These are phyloP conservation scores for Fusarium buxicola DNA, from an alignment of 2,329 filamentous ascomycete species.

Conservation along the genomic window DNA sequence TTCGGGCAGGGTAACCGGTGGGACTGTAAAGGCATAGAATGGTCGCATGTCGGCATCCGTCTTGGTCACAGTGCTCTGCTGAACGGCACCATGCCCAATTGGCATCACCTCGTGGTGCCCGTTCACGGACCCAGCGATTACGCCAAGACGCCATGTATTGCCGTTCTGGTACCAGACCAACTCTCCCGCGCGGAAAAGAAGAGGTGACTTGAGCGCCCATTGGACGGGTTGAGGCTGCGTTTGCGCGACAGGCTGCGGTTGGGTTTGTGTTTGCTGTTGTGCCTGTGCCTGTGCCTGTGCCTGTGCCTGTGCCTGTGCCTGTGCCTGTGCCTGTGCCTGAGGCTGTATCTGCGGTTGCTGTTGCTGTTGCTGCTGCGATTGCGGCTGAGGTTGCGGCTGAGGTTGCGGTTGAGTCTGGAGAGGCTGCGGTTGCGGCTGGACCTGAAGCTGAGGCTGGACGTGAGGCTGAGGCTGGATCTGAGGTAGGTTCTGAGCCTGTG, in stretches of 20 bases:
- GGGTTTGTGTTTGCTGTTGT: conserved; percentile 36
- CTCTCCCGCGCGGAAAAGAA: conserved; percentile 61
- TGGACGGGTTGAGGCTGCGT: conserved; percentile 34
- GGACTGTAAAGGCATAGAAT: conserved; percentile 64
- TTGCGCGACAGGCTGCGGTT: conserved; percentile 36
- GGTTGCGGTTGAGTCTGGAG: conserved; percentile 18
- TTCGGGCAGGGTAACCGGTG: conserved; percentile 54
- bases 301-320: conserved; percentile 19
- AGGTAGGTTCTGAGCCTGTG: conserved; percentile 15
- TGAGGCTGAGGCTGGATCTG: conserved; percentile 28
- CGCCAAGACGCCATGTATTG: conserved; percentile 61
- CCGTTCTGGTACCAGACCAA: conserved; percentile 63
- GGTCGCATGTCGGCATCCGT: conserved; percentile 58
- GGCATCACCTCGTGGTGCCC: conserved; percentile 55
- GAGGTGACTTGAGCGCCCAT: conserved; percentile 51
- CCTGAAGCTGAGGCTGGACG: conserved; percentile 25
- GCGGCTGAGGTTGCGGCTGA: conserved; percentile 22
- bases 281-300: conserved; percentile 19
- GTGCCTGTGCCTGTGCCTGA: conserved; percentile 33
- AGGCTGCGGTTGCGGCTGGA: conserved; percentile 22
- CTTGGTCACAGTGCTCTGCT: conserved; percentile 55
- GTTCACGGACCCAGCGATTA: conserved; percentile 53
- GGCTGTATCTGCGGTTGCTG: conserved; percentile 27
- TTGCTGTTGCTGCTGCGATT: conserved; percentile 18
- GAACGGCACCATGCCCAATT: conserved; percentile 54